Percentiles rank a stretch among this genome's conserved stretches.
Evolutionary conservation across 495 filamentous ascomycete species (phyloP).

Genomic region (Trichocladium uniseriatum): DNA sequence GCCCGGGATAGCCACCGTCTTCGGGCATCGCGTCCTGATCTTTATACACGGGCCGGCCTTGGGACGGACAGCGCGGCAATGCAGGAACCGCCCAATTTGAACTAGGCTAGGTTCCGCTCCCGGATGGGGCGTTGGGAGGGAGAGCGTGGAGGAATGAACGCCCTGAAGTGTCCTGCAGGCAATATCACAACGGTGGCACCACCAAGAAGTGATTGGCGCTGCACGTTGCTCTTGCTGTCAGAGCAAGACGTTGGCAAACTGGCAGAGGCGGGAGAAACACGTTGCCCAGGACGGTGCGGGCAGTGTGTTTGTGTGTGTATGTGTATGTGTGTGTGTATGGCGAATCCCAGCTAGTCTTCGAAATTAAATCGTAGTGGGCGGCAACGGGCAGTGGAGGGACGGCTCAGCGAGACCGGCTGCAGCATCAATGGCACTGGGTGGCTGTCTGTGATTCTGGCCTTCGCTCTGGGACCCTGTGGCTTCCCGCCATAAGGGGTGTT

Average conservation of each 20-base stretch:
- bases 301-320: too few relatives aligned
- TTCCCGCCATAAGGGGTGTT: slow-evolving; percentile 25
- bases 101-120: slow-evolving; percentile 10
- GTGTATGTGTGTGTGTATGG: too few relatives aligned
- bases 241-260: slow-evolving; percentile 14
- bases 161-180: slow-evolving; percentile 17
- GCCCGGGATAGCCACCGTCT: slow-evolving; percentile 34
- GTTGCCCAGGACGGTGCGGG: not conserved
- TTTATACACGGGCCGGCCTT: slow-evolving; percentile 35
- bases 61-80: slow-evolving; percentile 19
- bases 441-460: slow-evolving; percentile 1
- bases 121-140: slow-evolving; percentile 17
- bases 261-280: slow-evolving; percentile 7
- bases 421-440: slow-evolving; percentile 13
- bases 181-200: slow-evolving; percentile 26
- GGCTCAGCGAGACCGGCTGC: slow-evolving; percentile 14
- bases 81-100: slow-evolving; percentile 28
- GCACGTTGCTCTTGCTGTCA: slow-evolving; percentile 15
- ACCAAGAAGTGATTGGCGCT: slow-evolving; percentile 24
- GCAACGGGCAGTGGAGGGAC: slow-evolving; percentile 12
- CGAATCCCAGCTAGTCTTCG: slow-evolving; percentile 13
- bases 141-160: slow-evolving; percentile 9
- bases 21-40: slow-evolving; percentile 40
- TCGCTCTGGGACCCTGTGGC: slow-evolving; percentile 15
- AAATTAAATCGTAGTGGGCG: slow-evolving; percentile 20